Evolutionary conservation across 257 asterid species (phyloP).

Genomic region (Orobanche coerulescens): DNA sequence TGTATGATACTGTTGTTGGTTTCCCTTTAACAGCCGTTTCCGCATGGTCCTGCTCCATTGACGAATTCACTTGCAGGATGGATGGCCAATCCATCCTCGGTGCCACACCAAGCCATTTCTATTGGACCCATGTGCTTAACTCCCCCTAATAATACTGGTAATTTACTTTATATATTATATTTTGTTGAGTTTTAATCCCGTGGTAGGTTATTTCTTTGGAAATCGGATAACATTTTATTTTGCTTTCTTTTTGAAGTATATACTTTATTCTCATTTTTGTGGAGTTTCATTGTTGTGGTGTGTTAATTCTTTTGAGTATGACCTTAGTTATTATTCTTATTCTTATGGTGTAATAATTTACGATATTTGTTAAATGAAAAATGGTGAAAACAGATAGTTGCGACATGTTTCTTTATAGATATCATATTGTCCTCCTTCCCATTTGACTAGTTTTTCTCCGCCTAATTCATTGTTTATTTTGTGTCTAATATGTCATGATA

Average conservation of each 20-base stretch:
- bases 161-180: neutral
- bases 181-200: neutral
- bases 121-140: constrained; percentile 38
- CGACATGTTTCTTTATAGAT: neutral
- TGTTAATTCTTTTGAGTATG: neutral
- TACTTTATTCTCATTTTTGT: neutral
- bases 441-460: constrained; percentile 14
- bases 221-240: neutral
- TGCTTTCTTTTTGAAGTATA: neutral
- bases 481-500: constrained; percentile 26
- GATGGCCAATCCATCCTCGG: constrained; percentile 39
- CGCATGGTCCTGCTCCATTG: constrained; percentile 36
- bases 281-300: neutral
- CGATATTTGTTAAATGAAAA: neutral
- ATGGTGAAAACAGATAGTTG: neutral
- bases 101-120: constrained; percentile 38
- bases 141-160: constrained; percentile 45
- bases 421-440: constrained; percentile 7
- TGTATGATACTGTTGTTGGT: constrained; percentile 8
- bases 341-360: neutral
- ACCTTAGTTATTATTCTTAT: neutral
- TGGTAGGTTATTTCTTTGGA: neutral
- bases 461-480: constrained; percentile 24
- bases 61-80: constrained; percentile 42
- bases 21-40: constrained; percentile 30